A percentile compares a stretch with the other conserved stretches of the same genome.
phyloP scores from a whole-genome alignment of 345 rosid species.

The Bruguiera sexangula region DNA sequence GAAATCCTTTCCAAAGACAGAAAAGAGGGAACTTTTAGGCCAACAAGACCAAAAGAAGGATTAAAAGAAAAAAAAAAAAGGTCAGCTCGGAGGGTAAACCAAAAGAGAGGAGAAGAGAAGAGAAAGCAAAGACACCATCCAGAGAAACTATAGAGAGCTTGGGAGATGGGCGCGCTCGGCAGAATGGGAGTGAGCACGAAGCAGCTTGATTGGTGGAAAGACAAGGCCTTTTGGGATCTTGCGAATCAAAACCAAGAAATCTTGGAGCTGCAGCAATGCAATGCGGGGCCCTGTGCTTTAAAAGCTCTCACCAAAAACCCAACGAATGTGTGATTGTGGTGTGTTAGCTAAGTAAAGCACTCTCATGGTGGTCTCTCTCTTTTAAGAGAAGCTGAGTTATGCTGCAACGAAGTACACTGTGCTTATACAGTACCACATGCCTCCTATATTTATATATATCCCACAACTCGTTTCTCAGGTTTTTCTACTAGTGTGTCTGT shows the following conservation, averaged over 20 bases:
- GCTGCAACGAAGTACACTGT: too few relatives aligned
- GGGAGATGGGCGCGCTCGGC: neutral
- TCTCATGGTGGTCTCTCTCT: neutral
- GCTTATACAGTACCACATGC: too few relatives aligned
- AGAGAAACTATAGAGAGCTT: neutral
- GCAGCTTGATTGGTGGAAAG: conserved; percentile 28
- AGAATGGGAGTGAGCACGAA: neutral
- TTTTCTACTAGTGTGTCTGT: too few relatives aligned
- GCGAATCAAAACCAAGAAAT: conserved; percentile 17
- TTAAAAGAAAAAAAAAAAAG: too few relatives aligned
- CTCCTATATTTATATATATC: too few relatives aligned
- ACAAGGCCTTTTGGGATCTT: conserved; percentile 25
- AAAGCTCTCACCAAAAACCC: neutral
- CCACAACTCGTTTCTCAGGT: too few relatives aligned
- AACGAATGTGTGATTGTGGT: conserved; percentile 19
- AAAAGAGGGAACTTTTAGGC: neutral
- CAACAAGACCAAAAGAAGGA: too few relatives aligned
- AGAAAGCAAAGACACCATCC: neutral
- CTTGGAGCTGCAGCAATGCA: conserved; percentile 17
- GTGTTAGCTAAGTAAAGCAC: neutral
- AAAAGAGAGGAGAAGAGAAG: too few relatives aligned
- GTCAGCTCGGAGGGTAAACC: too few relatives aligned
- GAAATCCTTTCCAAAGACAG: neutral
- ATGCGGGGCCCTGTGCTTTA: conserved; percentile 8
- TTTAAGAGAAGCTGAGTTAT: too few relatives aligned